These are phyloP conservation scores for Fragosphaeria purpurea DNA, from an alignment of 2,329 filamentous ascomycete species.

Conservation along the genomic window DNA sequence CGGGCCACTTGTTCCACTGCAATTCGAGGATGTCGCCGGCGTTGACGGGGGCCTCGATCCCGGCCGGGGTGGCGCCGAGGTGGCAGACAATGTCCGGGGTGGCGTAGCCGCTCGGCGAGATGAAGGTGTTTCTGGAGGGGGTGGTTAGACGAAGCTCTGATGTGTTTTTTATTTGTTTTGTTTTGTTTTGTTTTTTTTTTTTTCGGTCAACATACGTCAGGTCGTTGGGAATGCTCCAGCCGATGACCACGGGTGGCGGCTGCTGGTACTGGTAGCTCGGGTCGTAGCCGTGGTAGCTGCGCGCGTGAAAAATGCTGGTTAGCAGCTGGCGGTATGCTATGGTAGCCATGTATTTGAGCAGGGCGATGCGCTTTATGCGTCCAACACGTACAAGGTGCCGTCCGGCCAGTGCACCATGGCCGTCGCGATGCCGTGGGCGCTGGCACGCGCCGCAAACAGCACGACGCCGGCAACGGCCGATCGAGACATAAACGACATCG, in stretches of 20 bases:
- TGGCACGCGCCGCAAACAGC: slow-evolving; percentile 11
- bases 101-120: slow-evolving; percentile 15
- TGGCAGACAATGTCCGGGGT: slow-evolving; percentile 21
- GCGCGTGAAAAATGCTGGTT: background rate
- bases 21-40: slow-evolving; percentile 19
- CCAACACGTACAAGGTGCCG: slow-evolving; percentile 18
- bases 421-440: slow-evolving; percentile 19
- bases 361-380: background rate
- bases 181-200: background rate
- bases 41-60: slow-evolving; percentile 17
- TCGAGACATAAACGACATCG: background rate
- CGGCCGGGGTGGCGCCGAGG: slow-evolving; percentile 17
- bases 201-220: slow-evolving; percentile 14
- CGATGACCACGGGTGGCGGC: slow-evolving; percentile 19
- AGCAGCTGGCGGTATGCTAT: too few relatives aligned
- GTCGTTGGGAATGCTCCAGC: slow-evolving; percentile 21
- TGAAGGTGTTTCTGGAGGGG: slow-evolving; percentile 17
- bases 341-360: background rate
- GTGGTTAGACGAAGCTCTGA: background rate
- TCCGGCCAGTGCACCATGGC: slow-evolving; percentile 18
- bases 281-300: slow-evolving; percentile 21
- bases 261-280: slow-evolving; percentile 19
- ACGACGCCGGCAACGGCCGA: slow-evolving; percentile 5
- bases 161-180: too few relatives aligned
- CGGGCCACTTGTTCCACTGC: slow-evolving; percentile 20